phyloP scores from a whole-genome alignment of 352 stramenopile genomes.

The Phytophthora cactorum region DNA sequence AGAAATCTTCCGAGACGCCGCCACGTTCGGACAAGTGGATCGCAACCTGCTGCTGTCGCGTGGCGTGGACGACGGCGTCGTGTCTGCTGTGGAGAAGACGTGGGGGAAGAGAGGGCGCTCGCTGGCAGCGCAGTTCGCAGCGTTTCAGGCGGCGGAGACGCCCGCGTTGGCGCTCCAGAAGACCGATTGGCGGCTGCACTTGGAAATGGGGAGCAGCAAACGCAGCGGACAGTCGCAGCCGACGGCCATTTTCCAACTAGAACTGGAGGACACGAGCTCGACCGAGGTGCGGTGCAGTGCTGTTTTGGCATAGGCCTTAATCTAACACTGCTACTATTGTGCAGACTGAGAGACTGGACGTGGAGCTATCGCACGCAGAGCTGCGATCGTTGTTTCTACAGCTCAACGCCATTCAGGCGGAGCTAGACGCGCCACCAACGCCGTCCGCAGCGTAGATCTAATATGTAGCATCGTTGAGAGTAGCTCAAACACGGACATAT shows the following conservation, averaged over 20 bases:
- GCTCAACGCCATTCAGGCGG: constrained; percentile 64
- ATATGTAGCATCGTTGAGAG: too few species aligned
- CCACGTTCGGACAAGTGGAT: constrained; percentile 49
- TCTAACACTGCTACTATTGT: constrained; percentile 2
- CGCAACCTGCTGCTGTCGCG: constrained; percentile 29
- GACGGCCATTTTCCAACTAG: constrained; percentile 63
- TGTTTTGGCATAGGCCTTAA: background rate
- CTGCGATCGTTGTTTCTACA: constrained; percentile 61
- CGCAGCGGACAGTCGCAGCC: constrained; percentile 46
- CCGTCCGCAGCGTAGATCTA: background rate
- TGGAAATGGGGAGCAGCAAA: constrained; percentile 60
- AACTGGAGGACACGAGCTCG: constrained; percentile 29
- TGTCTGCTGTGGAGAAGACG: constrained; percentile 47
- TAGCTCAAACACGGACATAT: too few species aligned
- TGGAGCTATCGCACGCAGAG: constrained; percentile 68
- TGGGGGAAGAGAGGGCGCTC: constrained; percentile 66
- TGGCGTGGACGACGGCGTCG: constrained; percentile 36
- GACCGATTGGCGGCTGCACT: constrained; percentile 58
- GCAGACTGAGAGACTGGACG: constrained; percentile 54
- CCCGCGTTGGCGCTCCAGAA: constrained; percentile 40
- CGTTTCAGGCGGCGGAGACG: constrained; percentile 3
- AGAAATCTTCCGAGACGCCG: constrained; percentile 49
- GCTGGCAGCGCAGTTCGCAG: constrained; percentile 19
- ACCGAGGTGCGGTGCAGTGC: constrained; percentile 14
- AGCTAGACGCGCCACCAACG: constrained; percentile 39